Evolutionary conservation across 2,329 filamentous ascomycete genomes (phyloP).

Genomic region (Setomelanomma holmii): DNA sequence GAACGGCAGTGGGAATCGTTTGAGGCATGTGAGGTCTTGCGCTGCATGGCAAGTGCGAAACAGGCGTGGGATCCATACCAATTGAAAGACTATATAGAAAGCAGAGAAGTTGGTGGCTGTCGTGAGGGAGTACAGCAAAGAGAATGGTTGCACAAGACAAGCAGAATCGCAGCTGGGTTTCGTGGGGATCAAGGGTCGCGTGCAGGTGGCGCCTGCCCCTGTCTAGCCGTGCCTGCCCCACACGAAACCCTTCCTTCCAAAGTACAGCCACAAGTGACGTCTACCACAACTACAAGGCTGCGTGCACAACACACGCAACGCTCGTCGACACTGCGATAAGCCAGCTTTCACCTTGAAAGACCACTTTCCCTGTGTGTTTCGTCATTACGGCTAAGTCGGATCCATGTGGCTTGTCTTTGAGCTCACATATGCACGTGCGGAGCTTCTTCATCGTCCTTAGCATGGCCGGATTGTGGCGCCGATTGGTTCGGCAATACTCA

Average conservation of each 20-base stretch:
- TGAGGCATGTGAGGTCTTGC: neutral
- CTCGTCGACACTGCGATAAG: neutral
- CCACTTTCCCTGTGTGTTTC: neutral
- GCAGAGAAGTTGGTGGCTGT: neutral
- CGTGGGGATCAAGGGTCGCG: slow-evolving; percentile 1
- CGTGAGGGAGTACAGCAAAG: neutral
- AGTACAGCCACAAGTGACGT: neutral
- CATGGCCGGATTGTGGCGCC: slow-evolving; percentile 5
- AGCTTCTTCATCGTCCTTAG: neutral
- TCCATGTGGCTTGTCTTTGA: neutral
- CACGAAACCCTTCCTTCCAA: neutral
- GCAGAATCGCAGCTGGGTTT: neutral
- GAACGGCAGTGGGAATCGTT: neutral
- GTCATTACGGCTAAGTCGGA: slow-evolving; percentile 1
- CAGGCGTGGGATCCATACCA: too few species aligned
- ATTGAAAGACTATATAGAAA: neutral
- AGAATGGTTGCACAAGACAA: neutral
- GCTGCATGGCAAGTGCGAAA: too few species aligned
- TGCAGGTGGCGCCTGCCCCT: neutral
- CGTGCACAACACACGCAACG: neutral
- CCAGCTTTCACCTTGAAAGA: too few species aligned
- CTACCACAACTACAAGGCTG: neutral
- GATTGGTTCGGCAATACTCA: slow-evolving; percentile 14
- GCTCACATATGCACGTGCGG: neutral
- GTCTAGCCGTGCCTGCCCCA: neutral